Conservation (phyloP, 768 basidiomycete genomes). For the Punctularia strigosozonata region DNA sequence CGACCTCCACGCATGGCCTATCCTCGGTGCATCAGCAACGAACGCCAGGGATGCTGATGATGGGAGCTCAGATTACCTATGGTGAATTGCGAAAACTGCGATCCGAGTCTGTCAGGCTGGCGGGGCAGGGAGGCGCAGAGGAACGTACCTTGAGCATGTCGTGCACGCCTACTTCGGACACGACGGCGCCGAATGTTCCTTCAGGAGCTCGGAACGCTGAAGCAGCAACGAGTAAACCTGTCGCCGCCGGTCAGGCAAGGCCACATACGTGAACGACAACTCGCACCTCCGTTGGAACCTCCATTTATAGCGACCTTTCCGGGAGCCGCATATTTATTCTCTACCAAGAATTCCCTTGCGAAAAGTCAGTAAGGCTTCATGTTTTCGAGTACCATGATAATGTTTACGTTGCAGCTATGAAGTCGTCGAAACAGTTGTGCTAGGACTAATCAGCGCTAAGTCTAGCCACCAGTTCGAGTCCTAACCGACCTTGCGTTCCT, state of each 20-base stretch:
- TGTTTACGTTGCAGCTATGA: constrained; percentile 67
- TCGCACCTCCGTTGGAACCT: constrained; percentile 68
- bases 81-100: constrained; percentile 63
- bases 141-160: constrained; percentile 60
- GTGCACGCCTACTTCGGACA: constrained; percentile 74
- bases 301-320: constrained; percentile 73
- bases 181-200: constrained; percentile 62
- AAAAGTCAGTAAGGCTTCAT: not conserved
- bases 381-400: not conserved
- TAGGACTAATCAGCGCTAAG: constrained; percentile 12
- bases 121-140: not conserved
- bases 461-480: constrained; percentile 2
- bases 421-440: constrained; percentile 74
- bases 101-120: not conserved
- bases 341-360: constrained; percentile 55
- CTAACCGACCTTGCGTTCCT: constrained; percentile 49
- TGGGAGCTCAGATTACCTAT: constrained; percentile 41
- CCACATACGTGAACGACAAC: not conserved
- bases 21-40: not conserved
- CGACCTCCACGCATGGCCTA: constrained; percentile 65
- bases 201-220: constrained; percentile 72
- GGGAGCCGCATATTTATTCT: constrained; percentile 53
- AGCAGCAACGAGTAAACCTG: constrained; percentile 76
- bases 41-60: too few relatives aligned
- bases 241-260: too few relatives aligned